Conservation (phyloP, 805 yeast species). For the Candida golubevii region DNA sequence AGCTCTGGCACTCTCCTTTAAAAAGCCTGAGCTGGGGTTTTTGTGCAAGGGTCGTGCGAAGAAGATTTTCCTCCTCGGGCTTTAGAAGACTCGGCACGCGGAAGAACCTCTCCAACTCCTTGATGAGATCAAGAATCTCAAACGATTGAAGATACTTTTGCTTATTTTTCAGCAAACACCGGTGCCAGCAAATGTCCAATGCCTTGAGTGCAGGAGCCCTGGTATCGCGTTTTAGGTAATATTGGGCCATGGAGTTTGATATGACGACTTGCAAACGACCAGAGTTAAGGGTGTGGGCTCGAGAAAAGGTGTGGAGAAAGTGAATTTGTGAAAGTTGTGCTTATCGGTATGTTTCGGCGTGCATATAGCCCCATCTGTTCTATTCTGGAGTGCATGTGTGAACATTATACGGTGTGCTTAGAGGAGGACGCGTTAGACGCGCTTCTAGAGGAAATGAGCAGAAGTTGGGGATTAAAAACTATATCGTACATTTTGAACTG, state of each 20-base stretch:
- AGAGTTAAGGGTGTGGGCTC: too few species aligned
- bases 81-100: slow-evolving; percentile 6
- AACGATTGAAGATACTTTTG: slow-evolving; percentile 6
- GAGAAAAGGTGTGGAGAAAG: too few species aligned
- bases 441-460: too few species aligned
- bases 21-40: slow-evolving; percentile 12
- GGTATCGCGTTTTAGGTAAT: background rate
- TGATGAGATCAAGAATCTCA: slow-evolving; percentile 8
- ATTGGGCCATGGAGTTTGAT: background rate
- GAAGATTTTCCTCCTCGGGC: slow-evolving; percentile 8
- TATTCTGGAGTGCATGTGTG: too few species aligned
- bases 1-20: slow-evolving; percentile 11
- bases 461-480: too few species aligned
- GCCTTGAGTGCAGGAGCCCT: slow-evolving; percentile 5
- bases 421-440: too few species aligned
- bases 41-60: slow-evolving; percentile 8
- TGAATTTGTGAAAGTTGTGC: too few species aligned
- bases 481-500: too few species aligned
- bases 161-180: background rate
- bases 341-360: too few species aligned
- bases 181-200: slow-evolving; percentile 13
- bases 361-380: too few species aligned
- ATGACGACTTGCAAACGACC: too few species aligned
- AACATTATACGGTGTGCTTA: too few species aligned
- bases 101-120: slow-evolving; percentile 12